Base-by-base conservation (phyloP, 768 basidiomycete species). In the Tricholoma hemisulphureum region DNA sequence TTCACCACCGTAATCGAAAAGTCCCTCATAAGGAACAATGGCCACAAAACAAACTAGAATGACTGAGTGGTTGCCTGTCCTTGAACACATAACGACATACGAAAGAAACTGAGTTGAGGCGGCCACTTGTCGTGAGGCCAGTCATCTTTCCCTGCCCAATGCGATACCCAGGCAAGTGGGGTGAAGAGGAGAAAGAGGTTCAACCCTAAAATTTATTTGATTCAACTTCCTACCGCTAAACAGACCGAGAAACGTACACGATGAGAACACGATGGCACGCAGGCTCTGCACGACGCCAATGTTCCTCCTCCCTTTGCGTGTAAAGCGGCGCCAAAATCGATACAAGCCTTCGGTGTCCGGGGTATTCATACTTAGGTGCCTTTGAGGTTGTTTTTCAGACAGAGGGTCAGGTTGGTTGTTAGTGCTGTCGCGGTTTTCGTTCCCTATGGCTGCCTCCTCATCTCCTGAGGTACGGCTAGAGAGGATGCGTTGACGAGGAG, bases 1-100 rank as follows among this genome's bases (percentile, higher is more conserved):
- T 55, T 80, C 79, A 52, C 80, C 81, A 39, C 83, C 83, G 72
- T 78, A 90, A 60, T 91, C 88, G 61, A 88, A 85, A 1, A 88
- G 63, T 51, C 79, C 75, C 58, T 88, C 86, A 6, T 89, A 76
- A 7, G 88, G 84, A 6, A 91, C 75, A 56, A 90, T 85, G 4
- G 83, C 74, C 49, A 88, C 71, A 67, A 89, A 87, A 57, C 79
- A 83, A 6, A 90, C 86, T 88, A 51, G 23, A 32, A 18, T 56
- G 51, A 58, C 58, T 52, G 43, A 23, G 18, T 18, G 21, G 1
- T 23, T 32, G 32, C 2, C 16, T 24, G 37, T 26, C 11, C 29
- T n/a, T 24, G 23, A 28, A 52, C n/a, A 10, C 24, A 41, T 2
- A 3, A 2, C 45, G 18, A 53, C 63, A 31, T 31, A 64, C 63